These are phyloP conservation scores for Leucaena leucocephala DNA, from an alignment of 306 rosid genomes.

Conservation along the genomic window DNA sequence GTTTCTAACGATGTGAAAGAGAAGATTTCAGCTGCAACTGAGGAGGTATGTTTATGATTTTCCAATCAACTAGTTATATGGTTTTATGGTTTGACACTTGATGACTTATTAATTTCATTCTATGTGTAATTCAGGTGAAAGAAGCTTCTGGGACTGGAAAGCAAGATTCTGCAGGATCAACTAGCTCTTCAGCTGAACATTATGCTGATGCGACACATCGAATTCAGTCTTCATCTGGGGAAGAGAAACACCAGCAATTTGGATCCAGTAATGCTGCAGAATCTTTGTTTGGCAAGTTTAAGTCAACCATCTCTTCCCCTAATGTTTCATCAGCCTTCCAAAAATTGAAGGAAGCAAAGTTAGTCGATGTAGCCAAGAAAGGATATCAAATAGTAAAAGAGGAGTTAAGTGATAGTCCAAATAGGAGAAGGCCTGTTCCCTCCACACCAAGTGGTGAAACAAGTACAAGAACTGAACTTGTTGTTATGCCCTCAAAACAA, in stretches of 20 bases:
- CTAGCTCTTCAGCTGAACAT: conserved; percentile 53
- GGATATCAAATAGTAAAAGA: conserved; percentile 79
- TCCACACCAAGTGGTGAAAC: conserved; percentile 55
- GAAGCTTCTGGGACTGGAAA: conserved; percentile 70
- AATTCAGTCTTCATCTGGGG: conserved; percentile 47
- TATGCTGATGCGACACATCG: conserved; percentile 49
- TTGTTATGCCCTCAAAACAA: conserved; percentile 62
- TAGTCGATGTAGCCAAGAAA: conserved; percentile 68
- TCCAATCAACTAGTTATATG: conserved; percentile 8
- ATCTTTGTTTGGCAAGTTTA: conserved; percentile 71
- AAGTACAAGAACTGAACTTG: conserved; percentile 75
- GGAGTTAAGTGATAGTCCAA: conserved; percentile 68
- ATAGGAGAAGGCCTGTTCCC: conserved; percentile 62
- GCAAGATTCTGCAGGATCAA: conserved; percentile 58
- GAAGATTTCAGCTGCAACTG: conserved; percentile 81
- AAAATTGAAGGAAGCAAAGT: conserved; percentile 66
- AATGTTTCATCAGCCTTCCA: conserved; percentile 67
- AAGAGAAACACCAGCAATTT: conserved; percentile 51
- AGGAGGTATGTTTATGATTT: conserved; percentile 61
- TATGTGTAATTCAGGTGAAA: conserved; percentile 60
- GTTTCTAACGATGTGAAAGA: conserved; percentile 82
- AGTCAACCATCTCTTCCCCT: conserved; percentile 63
- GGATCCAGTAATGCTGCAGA: conserved; percentile 53
- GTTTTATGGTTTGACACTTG: conserved; percentile 15
- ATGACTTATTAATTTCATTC: conserved; percentile 25